Evolutionary conservation across 192 early-diverging fungal genomes (phyloP).

Genomic region (Dissophora globulifera): DNA sequence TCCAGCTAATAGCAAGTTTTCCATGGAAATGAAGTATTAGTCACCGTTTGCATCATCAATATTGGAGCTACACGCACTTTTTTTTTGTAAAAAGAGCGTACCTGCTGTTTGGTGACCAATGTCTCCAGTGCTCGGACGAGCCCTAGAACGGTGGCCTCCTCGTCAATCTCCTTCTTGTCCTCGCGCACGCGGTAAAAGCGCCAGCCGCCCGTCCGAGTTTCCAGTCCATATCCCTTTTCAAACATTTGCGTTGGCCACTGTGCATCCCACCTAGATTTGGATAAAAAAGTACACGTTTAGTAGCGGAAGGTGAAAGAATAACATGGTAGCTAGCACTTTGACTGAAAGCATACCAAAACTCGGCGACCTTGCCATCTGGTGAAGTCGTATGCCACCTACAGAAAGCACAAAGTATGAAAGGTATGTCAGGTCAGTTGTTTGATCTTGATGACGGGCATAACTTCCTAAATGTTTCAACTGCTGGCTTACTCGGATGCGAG

Average conservation of each 20-base stretch:
- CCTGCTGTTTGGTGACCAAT: conserved; percentile 62
- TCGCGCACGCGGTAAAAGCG: conserved; percentile 65
- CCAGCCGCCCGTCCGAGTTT: conserved; percentile 62
- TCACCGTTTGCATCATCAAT: too few relatives aligned
- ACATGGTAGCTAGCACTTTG: too few relatives aligned
- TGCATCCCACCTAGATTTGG: conserved; percentile 60
- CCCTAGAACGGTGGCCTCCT: conserved; percentile 58
- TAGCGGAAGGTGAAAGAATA: too few relatives aligned
- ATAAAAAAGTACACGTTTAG: not conserved
- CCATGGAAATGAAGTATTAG: too few relatives aligned
- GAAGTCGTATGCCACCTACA: conserved; percentile 60
- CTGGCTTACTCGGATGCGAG: conserved; percentile 54
- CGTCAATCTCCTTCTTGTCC: conserved; percentile 69
- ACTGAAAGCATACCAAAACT: conserved; percentile 52
- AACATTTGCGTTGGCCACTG: conserved; percentile 62
- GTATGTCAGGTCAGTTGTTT: not conserved
- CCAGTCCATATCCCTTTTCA: conserved; percentile 62
- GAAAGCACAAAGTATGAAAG: conserved; percentile 10
- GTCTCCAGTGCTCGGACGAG: conserved; percentile 58
- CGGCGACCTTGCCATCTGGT: conserved; percentile 60
- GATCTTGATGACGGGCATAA: too few relatives aligned
- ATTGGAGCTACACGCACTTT: too few relatives aligned
- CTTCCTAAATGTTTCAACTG: too few relatives aligned
- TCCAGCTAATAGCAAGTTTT: conserved; percentile 26
- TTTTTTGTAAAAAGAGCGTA: conserved; percentile 16